Conservation (phyloP, 2,329 filamentous ascomycete species). For the Hypoxylon sp. region DNA sequence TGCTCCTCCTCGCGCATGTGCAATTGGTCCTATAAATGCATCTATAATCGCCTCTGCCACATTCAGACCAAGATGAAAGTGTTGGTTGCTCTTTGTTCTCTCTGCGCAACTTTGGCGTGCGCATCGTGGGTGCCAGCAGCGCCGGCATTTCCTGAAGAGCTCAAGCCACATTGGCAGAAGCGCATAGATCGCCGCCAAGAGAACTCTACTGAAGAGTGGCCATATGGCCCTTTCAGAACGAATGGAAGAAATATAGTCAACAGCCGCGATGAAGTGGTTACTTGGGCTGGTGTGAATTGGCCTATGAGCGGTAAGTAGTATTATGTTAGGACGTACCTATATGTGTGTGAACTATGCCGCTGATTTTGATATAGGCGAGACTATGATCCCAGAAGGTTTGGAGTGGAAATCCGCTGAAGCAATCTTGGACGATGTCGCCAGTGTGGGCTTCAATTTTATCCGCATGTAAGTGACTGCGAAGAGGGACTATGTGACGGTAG, state of each 20-base stretch:
- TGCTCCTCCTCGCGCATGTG: neutral
- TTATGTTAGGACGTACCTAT: neutral
- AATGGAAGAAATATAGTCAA: constrained; percentile 57
- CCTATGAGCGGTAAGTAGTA: constrained; percentile 52
- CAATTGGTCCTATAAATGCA: constrained; percentile 2
- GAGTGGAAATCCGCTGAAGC: constrained; percentile 64
- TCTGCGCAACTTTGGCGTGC: constrained; percentile 34
- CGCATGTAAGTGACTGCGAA: constrained; percentile 56
- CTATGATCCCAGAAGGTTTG: constrained; percentile 69
- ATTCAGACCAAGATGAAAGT: constrained; percentile 42
- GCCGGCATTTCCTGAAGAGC: constrained; percentile 22
- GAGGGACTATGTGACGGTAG: neutral
- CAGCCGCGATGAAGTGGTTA: constrained; percentile 53
- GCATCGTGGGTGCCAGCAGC: constrained; percentile 39
- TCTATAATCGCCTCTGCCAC: constrained; percentile 7
- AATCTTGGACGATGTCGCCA: constrained; percentile 63
- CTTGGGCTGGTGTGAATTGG: constrained; percentile 57
- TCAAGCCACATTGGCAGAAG: constrained; percentile 31
- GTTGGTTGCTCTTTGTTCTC: constrained; percentile 29
- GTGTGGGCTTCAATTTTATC: constrained; percentile 68
- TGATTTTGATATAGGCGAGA: constrained; percentile 55
- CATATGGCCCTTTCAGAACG: constrained; percentile 57
- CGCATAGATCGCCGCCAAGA: constrained; percentile 26
- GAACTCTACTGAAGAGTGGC: constrained; percentile 50
- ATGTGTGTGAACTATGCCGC: neutral